A percentile compares a stretch with the other conserved stretches of the same genome.
Evolutionary conservation across 306 rosid genomes (phyloP).

Genomic region (Nissolia schottii): DNA sequence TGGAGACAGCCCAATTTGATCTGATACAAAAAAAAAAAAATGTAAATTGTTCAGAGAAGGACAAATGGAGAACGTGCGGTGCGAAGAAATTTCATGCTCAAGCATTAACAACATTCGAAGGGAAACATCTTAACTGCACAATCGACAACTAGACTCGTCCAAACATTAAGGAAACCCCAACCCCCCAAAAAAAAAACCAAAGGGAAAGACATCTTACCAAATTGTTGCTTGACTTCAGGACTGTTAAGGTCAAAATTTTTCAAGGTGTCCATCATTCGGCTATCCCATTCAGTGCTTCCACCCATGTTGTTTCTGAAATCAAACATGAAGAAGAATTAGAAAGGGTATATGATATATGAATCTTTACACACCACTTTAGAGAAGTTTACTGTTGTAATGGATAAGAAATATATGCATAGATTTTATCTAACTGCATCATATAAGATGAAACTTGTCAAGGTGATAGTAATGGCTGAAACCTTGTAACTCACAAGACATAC

Average conservation of each 20-base stretch:
- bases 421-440: slow-evolving; percentile 16
- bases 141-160: too few relatives aligned
- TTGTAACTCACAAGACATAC: not conserved
- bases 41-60: slow-evolving; percentile 14
- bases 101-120: not conserved
- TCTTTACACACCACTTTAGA: not conserved
- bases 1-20: slow-evolving; percentile 94
- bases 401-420: not conserved
- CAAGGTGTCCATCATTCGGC: slow-evolving; percentile 81
- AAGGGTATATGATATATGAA: not conserved
- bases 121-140: not conserved
- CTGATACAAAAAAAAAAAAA: slow-evolving; percentile 44
- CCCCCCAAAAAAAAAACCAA: too few relatives aligned
- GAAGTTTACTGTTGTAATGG: slow-evolving; percentile 1
- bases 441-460: not conserved
- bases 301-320: slow-evolving; percentile 73
- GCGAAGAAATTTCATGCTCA: not conserved
- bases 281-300: slow-evolving; percentile 82
- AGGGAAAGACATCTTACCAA: too few relatives aligned
- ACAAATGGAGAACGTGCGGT: not conserved
- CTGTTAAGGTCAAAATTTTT: slow-evolving; percentile 92
- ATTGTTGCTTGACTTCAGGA: slow-evolving; percentile 96
- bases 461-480: not conserved
- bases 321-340: slow-evolving; percentile 2
- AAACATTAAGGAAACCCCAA: too few relatives aligned